Percentiles rank a stretch among this genome's conserved stretches.
Conservation (phyloP, 2,329 filamentous ascomycete genomes). For the Apiospora aurea region DNA sequence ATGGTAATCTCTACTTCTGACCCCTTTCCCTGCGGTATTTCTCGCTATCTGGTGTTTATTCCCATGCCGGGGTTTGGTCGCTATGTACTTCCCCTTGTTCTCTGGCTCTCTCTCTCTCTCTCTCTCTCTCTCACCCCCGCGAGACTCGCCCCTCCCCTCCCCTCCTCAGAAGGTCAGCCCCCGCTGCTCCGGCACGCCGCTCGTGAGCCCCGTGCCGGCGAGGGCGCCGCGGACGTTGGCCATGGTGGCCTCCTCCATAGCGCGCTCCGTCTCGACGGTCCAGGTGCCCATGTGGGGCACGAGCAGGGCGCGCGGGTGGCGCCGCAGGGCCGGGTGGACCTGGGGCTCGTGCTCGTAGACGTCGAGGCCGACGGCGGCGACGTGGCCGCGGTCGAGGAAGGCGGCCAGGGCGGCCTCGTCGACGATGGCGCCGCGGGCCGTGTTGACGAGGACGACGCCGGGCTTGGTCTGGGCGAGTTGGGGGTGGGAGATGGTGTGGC, state of each 20-base stretch:
- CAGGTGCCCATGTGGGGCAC: constrained; percentile 89
- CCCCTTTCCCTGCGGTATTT: neutral
- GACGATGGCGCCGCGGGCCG: constrained; percentile 81
- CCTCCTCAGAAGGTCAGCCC: constrained; percentile 30
- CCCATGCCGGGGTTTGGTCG: neutral
- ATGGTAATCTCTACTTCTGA: neutral
- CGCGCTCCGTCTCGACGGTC: constrained; percentile 69
- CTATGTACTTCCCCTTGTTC: neutral
- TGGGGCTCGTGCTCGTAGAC: constrained; percentile 84
- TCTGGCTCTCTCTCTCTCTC: neutral
- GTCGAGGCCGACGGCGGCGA: constrained; percentile 76
- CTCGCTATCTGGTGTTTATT: neutral
- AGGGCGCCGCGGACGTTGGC: constrained; percentile 72
- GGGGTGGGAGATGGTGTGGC: constrained; percentile 74
- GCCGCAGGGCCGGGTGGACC: constrained; percentile 74
- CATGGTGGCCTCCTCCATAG: constrained; percentile 81
- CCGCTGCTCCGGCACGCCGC: constrained; percentile 75
- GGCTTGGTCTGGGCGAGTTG: constrained; percentile 82
- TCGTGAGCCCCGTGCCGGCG: constrained; percentile 67
- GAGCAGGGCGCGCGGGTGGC: constrained; percentile 75
- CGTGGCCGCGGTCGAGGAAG: constrained; percentile 73
- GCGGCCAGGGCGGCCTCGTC: constrained; percentile 81
- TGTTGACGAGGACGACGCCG: constrained; percentile 81
- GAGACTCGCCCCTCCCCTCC: no score
- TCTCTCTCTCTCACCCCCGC: neutral